These are phyloP conservation scores for Tolypocladium amazonense DNA, from an alignment of 2,329 filamentous ascomycete species.

Conservation along the genomic window DNA sequence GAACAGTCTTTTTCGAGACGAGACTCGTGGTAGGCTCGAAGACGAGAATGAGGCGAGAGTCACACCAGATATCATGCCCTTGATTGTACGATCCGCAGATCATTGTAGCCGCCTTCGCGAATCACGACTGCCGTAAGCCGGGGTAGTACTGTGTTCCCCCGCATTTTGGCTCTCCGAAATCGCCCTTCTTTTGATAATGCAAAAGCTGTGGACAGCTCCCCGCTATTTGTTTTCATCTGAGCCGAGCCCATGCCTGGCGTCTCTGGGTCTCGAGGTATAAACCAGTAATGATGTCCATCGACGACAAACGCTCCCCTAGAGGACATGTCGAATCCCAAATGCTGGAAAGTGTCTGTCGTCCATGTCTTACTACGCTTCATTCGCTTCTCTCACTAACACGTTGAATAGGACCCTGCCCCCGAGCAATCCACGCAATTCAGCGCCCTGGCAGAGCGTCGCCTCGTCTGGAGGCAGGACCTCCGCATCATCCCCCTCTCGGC, in stretches of 20 bases:
- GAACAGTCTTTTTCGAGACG: too few relatives aligned
- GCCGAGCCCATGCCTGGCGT: not conserved
- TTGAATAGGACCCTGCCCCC: not conserved
- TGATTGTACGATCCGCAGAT: too few relatives aligned
- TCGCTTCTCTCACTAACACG: not conserved
- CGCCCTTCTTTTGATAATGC: not conserved
- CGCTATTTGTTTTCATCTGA: not conserved
- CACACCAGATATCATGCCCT: too few relatives aligned
- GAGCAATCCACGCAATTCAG: not conserved
- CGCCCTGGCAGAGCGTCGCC: constrained; percentile 18
- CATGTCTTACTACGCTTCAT: not conserved
- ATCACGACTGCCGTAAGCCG: not conserved
- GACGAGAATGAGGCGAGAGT: too few relatives aligned
- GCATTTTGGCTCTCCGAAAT: not conserved
- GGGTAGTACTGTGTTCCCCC: not conserved
- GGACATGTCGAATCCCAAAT: not conserved
- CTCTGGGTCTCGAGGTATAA: not conserved
- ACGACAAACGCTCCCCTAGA: not conserved
- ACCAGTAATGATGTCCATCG: not conserved
- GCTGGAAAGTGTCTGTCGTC: not conserved
- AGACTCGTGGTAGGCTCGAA: too few relatives aligned
- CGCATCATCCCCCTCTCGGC: constrained; percentile 54
- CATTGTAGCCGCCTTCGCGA: too few relatives aligned
- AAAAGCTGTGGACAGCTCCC: not conserved
- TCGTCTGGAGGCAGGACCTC: constrained; percentile 49